These are phyloP conservation scores for Geosiphon pyriformis DNA, from an alignment of 192 early-diverging fungal species.

Conservation along the genomic window DNA sequence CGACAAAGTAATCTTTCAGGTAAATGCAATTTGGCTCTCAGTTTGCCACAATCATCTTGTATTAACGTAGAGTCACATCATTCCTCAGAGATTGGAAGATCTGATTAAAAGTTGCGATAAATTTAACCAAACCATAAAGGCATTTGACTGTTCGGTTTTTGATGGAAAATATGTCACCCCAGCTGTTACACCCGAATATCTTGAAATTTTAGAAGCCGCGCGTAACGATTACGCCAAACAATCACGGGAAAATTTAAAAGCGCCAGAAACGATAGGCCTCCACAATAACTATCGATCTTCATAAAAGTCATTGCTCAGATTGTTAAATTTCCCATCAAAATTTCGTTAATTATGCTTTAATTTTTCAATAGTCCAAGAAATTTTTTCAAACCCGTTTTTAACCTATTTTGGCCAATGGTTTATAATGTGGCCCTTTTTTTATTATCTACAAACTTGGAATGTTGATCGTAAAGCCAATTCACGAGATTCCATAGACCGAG, in stretches of 20 bases:
- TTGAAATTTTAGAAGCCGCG: conserved; percentile 47
- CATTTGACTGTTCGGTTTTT: conserved; percentile 97
- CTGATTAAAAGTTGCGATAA: conserved; percentile 77
- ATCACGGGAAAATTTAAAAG: conserved; percentile 27
- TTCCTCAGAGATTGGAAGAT: conserved; percentile 64
- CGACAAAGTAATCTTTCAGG: conserved; percentile 94
- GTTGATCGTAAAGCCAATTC: too few relatives aligned
- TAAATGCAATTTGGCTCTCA: conserved; percentile 28
- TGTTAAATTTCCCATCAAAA: not conserved
- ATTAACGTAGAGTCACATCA: too few relatives aligned
- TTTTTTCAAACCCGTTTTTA: too few relatives aligned
- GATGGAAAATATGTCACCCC: conserved; percentile 91
- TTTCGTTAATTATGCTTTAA: not conserved
- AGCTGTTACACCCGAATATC: conserved; percentile 62
- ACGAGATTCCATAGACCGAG: too few relatives aligned
- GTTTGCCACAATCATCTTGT: not conserved
- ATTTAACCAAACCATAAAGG: conserved; percentile 76
- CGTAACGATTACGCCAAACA: conserved; percentile 46
- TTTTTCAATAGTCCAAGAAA: too few relatives aligned
- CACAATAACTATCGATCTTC: conserved; percentile 18
- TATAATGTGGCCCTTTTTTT: too few relatives aligned
- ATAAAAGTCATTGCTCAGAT: not conserved
- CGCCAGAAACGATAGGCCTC: conserved; percentile 28
- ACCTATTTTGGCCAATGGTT: too few relatives aligned
- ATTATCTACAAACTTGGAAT: too few relatives aligned